Evolutionary conservation across 345 rosid species (phyloP), one percentile per base, ranked within the genome.

Genomic region (Corchorus capsularis): DNA sequence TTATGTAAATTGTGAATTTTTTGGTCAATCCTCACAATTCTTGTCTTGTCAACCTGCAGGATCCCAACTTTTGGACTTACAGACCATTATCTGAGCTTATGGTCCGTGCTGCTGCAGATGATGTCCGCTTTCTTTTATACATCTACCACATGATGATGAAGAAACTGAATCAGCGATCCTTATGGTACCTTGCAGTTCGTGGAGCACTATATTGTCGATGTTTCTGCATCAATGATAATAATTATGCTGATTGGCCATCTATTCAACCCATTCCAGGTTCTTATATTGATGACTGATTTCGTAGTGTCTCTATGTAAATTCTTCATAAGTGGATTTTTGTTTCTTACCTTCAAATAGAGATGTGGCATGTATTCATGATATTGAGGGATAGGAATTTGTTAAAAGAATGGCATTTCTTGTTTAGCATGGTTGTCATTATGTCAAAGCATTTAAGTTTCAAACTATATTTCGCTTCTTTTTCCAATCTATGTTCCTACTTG

Each of bases 41-140:
- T 4, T 37, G 32, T 57, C n/a, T 55, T 65, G 20, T 66, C 15
- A 16, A 35, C 16, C 27, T 64, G 45, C 90, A 95, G 99, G 99
- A 95, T 79, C 94, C 98, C 68, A 84, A 79, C 37, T 93, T 95
- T 82, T 95, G 99, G 99, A 87, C 82, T 19, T 80, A 87, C 81
- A 87, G 98, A 75, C 99, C 98, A 34, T 79, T 95, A 74, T 85
- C 94, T 43, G 97, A 90, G 83, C 85, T 90, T 72, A 93, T 93
- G 99, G 77, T 89, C 79, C 97, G 96, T 13, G 96, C 99, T 56
- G 99, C 98, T 63, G 88, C 98, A 6, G 99, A 95, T 87, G 99
- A 95, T 86, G 96, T 95, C 75, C 94, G 98, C 69, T 95, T 93
- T 86, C 96, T 95, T 72, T 87, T 91, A 61, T 80, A 80, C 81